These are phyloP conservation scores for Extremus antarcticus DNA, from an alignment of 495 filamentous ascomycete species.

Conservation along the genomic window DNA sequence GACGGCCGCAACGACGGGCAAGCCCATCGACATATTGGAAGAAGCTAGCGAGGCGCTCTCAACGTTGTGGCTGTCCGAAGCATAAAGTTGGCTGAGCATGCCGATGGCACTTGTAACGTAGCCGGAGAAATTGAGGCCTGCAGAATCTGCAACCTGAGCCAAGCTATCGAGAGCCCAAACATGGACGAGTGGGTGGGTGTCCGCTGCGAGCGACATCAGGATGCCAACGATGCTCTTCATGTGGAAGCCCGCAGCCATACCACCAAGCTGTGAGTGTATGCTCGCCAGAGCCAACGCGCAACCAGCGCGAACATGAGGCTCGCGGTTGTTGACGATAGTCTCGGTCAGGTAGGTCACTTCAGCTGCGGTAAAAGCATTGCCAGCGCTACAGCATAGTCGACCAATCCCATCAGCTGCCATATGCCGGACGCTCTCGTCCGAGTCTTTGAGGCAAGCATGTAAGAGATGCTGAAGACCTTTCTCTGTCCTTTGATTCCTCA, in stretches of 20 bases:
- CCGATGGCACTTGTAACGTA: slow-evolving; percentile 85
- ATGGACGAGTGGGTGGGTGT: slow-evolving; percentile 92
- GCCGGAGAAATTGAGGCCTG: slow-evolving; percentile 80
- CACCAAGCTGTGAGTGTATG: slow-evolving; percentile 89
- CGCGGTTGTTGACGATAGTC: slow-evolving; percentile 82
- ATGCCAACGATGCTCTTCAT: slow-evolving; percentile 92
- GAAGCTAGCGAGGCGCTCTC: slow-evolving; percentile 66
- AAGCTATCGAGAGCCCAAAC: slow-evolving; percentile 90
- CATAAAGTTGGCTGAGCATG: slow-evolving; percentile 85
- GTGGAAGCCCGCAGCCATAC: slow-evolving; percentile 97
- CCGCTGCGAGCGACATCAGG: slow-evolving; percentile 87
- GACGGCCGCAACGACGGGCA: slow-evolving; percentile 69
- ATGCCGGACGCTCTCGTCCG: slow-evolving; percentile 74
- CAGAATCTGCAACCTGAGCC: slow-evolving; percentile 79
- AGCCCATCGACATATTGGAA: slow-evolving; percentile 78
- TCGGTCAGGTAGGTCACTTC: slow-evolving; percentile 90
- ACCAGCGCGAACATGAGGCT: slow-evolving; percentile 84
- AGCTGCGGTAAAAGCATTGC: slow-evolving; percentile 71
- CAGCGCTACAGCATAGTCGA: slow-evolving; percentile 76
- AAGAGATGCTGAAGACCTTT: slow-evolving; percentile 72
- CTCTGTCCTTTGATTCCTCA: slow-evolving; percentile 66
- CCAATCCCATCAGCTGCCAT: slow-evolving; percentile 83
- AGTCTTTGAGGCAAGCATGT: slow-evolving; percentile 63
- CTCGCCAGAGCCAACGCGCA: slow-evolving; percentile 88
- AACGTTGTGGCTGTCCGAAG: slow-evolving; percentile 78